A percentile compares a stretch with the other conserved stretches of the same genome.
phyloP scores from a whole-genome alignment of 2,329 filamentous ascomycete species.

The Parastagonospora avenae region DNA sequence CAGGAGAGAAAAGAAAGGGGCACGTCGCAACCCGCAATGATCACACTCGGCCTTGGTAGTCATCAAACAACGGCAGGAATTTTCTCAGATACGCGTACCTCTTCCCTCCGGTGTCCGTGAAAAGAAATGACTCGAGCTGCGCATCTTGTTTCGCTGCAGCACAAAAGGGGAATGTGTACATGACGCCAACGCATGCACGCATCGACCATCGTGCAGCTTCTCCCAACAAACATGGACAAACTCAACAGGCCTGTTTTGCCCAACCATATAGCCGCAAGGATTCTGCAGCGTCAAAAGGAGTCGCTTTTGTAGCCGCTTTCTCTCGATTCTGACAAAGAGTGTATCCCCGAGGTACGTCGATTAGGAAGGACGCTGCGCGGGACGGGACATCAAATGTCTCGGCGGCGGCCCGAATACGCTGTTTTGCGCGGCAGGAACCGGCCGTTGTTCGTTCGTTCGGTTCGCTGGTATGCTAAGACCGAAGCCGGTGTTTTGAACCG shows the following conservation, averaged over 20 bases:
- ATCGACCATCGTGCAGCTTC: constrained; percentile 28
- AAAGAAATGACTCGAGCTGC: constrained; percentile 25
- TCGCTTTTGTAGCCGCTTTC: too few relatives aligned
- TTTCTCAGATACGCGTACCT: too few relatives aligned
- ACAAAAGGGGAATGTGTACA: constrained; percentile 31
- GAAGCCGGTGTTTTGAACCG: too few relatives aligned
- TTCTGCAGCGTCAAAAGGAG: not conserved
- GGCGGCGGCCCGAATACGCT: too few relatives aligned
- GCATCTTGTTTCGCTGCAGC: constrained; percentile 26
- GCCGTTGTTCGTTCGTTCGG: too few relatives aligned
- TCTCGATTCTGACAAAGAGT: too few relatives aligned
- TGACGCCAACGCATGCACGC: constrained; percentile 35
- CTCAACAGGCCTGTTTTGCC: constrained; percentile 12
- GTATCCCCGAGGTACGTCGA: too few relatives aligned
- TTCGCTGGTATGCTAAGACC: too few relatives aligned
- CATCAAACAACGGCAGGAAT: not conserved
- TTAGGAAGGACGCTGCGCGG: too few relatives aligned
- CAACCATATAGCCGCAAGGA: constrained; percentile 31
- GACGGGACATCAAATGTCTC: too few relatives aligned
- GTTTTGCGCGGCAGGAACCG: too few relatives aligned
- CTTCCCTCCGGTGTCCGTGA: not conserved
- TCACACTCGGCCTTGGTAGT: not conserved
- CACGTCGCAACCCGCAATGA: not conserved
- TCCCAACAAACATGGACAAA: constrained; percentile 12
- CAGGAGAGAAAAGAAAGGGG: constrained; percentile 5